phyloP scores from a whole-genome alignment of 2,329 filamentous ascomycete genomes.

The Nothopassalora personata region DNA sequence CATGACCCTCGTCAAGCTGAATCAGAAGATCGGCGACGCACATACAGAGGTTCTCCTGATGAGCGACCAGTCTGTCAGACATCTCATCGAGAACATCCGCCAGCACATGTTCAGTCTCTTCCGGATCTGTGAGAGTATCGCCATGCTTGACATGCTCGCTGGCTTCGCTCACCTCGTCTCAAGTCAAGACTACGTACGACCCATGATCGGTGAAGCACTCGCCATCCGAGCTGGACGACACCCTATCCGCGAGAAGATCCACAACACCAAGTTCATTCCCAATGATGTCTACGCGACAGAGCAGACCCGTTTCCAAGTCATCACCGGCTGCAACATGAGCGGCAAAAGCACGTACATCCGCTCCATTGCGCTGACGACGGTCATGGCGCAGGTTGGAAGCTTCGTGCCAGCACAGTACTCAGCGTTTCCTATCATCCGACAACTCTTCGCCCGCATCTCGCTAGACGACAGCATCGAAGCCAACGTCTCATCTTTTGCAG shows the following conservation, averaged over 20 bases:
- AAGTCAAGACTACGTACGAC: constrained; percentile 61
- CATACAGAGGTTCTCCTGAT: constrained; percentile 78
- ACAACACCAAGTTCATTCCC: constrained; percentile 67
- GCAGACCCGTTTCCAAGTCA: constrained; percentile 79
- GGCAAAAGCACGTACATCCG: constrained; percentile 95
- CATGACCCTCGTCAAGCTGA: constrained; percentile 70
- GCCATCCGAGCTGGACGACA: constrained; percentile 72
- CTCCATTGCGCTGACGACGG: constrained; percentile 71
- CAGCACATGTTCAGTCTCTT: constrained; percentile 68
- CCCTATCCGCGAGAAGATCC: constrained; percentile 70
- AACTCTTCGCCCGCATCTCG: constrained; percentile 81
- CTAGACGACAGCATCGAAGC: constrained; percentile 83
- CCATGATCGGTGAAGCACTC: constrained; percentile 62
- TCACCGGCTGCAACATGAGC: constrained; percentile 97
- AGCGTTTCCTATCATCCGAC: constrained; percentile 70
- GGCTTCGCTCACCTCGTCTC: constrained; percentile 72
- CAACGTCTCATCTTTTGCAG: constrained; percentile 87
- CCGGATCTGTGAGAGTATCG: constrained; percentile 78
- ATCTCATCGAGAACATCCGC: constrained; percentile 67
- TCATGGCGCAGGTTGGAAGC: constrained; percentile 91
- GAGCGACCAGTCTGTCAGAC: constrained; percentile 68
- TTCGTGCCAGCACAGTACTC: constrained; percentile 87
- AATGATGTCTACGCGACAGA: constrained; percentile 85
- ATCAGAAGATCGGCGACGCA: constrained; percentile 69
- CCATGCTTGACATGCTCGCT: constrained; percentile 64